Percentiles rank a stretch among this genome's conserved stretches.
phyloP scores from a whole-genome alignment of 371 early-diverging fungal genomes.

The Dichotomocladium elegans region DNA sequence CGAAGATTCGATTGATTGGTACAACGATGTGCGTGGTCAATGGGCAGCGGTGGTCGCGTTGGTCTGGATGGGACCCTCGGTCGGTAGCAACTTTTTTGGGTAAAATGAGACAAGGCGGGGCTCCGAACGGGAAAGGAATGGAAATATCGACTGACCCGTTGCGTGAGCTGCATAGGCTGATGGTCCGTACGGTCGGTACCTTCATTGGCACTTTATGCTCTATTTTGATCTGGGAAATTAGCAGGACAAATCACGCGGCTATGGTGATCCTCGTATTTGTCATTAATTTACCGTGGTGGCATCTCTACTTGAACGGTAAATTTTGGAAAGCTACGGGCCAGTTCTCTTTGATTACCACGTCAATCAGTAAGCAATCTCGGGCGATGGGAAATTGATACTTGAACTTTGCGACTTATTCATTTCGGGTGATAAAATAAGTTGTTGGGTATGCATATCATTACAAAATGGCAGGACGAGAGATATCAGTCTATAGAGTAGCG shows the following conservation, averaged over 20 bases:
- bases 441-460: constrained; percentile 36
- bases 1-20: constrained; percentile 29
- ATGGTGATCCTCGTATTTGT: constrained; percentile 29
- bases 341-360: constrained; percentile 38
- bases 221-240: constrained; percentile 40
- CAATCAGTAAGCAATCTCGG: constrained; percentile 50
- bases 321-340: constrained; percentile 44
- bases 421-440: no score
- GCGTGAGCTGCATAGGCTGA: constrained; percentile 17
- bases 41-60: constrained; percentile 45
- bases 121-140: no score
- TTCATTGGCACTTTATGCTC: constrained; percentile 35
- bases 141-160: no score
- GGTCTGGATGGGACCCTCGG: constrained; percentile 50
- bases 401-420: no score
- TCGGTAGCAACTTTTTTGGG: constrained; percentile 48
- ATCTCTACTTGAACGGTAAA: constrained; percentile 36
- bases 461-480: constrained; percentile 6
- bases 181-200: constrained; percentile 38
- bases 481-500: constrained; percentile 25
- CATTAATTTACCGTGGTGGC: constrained; percentile 38
- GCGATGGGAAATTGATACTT: no score
- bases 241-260: constrained; percentile 21
- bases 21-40: constrained; percentile 31
- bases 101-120: no score